phyloP scores from a whole-genome alignment of 2,329 filamentous ascomycete genomes.

The Rugonectria rugulosa region DNA sequence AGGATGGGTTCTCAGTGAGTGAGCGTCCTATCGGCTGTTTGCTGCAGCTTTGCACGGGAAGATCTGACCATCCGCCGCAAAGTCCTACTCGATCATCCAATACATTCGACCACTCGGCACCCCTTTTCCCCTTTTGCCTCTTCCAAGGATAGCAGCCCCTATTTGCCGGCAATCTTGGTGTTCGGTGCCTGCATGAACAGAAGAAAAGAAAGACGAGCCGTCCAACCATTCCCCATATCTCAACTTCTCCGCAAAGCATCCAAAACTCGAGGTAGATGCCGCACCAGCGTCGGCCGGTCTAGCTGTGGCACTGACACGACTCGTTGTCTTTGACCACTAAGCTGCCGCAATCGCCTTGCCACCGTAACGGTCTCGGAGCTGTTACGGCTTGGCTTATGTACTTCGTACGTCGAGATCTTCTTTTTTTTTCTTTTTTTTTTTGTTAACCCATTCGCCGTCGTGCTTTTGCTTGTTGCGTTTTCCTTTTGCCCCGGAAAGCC shows the following conservation, averaged over 20 bases:
- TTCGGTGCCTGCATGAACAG: background rate
- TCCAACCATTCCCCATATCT: constrained; percentile 11
- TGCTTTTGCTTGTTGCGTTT: constrained; percentile 8
- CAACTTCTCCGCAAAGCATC: constrained; percentile 13
- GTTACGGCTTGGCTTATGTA: constrained; percentile 24
- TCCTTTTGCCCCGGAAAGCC: too few species aligned
- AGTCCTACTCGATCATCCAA: constrained; percentile 13
- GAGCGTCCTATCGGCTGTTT: constrained; percentile 18
- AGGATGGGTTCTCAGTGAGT: constrained; percentile 15
- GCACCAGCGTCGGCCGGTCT: constrained; percentile 2
- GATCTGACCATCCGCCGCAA: constrained; percentile 26
- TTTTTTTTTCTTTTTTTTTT: constrained; percentile 7
- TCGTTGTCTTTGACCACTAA: constrained; percentile 21
- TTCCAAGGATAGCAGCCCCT: constrained; percentile 9
- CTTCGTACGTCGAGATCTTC: constrained; percentile 19
- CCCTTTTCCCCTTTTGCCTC: constrained; percentile 1
- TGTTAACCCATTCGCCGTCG: constrained; percentile 4
- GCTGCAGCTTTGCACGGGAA: constrained; percentile 24
- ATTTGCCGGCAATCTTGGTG: background rate
- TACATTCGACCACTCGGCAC: constrained; percentile 4
- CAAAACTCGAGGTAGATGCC: constrained; percentile 15
- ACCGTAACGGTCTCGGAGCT: constrained; percentile 25
- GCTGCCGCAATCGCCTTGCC: constrained; percentile 2
- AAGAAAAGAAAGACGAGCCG: constrained; percentile 4
- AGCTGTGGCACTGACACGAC: constrained; percentile 15